Percentiles rank a stretch among this genome's conserved stretches.
Evolutionary conservation across 768 basidiomycete genomes (phyloP).

Genomic region (Lyophyllum semitale): DNA sequence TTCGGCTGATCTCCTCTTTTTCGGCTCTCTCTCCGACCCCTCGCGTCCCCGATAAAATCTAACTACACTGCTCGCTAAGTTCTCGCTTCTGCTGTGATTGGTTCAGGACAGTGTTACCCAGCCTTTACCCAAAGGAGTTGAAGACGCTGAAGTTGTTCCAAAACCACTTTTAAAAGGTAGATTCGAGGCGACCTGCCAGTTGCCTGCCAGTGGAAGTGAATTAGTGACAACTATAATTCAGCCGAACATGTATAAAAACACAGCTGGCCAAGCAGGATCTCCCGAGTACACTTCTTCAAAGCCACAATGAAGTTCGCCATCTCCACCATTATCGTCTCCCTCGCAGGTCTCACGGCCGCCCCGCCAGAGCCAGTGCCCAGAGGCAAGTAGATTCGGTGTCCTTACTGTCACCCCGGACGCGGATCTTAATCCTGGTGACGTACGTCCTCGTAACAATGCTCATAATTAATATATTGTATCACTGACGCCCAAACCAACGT

Average conservation of each 20-base stretch:
- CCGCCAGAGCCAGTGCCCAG: constrained; percentile 2
- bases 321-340: constrained; percentile 8
- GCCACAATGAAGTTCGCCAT: constrained; percentile 13
- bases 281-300: background rate
- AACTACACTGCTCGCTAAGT: no score
- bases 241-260: background rate
- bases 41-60: no score
- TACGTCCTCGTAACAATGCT: background rate
- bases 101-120: no score
- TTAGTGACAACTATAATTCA: no score
- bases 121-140: no score
- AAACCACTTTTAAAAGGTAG: no score
- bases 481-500: background rate
- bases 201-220: no score
- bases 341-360: constrained; percentile 10
- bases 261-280: background rate
- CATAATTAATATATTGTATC: background rate
- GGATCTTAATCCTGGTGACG: constrained; percentile 13
- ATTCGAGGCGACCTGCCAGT: no score
- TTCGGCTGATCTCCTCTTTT: no score
- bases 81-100: no score
- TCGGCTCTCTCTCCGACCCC: no score
- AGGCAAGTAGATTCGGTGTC: constrained; percentile 13
- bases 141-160: no score
- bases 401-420: constrained; percentile 4